Evolutionary conservation across 441 rosid genomes (phyloP), one percentile per base, ranked within the genome.

Genomic region (Capsella rubella): DNA sequence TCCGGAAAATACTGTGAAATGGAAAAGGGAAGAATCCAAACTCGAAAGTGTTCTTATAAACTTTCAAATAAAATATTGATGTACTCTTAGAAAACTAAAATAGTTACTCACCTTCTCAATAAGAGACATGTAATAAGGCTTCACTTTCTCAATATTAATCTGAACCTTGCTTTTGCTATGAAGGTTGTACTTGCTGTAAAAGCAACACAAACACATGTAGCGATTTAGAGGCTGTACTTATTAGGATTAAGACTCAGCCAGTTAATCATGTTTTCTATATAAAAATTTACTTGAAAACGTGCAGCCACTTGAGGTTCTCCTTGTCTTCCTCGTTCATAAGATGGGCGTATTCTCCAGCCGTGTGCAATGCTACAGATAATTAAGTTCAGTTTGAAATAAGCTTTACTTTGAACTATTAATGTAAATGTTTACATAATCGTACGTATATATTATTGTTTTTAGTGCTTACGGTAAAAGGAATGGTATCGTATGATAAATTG

Each of bases 141-240:
- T 91, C 52, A 92, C 97, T 46, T 86, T 84, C 73, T 89, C 91
- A 6, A 94, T 88, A 59, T 92, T 91, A 8, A 94, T 65, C 14
- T 84, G 86, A 14, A 84, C 89, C 77, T 87, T 92, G 86, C 97
- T 92, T 83, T 90, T 92, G 80, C 97, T 92, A 67, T 94, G 92
- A 6, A 94, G 89, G 70, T 91, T 97, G 69, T 90, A 94, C 70
- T 91, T 91, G 90, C 96, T 90, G 82, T 72, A 65, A 16, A n/a
- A 49, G 37, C 21, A 67, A 32, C 6, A 35, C 3, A 57, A 37
- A 14, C 39, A 18, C 2, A 42, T 0, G 18, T 16, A 16, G 0
- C 32, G 43, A 27, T 12, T 39, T 52, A 46, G 15, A 12, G 12
- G 6, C 12, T 28, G 1, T 18, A 16, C 18, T 16, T 16, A 31